These are phyloP conservation scores for Neurospora tetrasperma DNA, from an alignment of 495 filamentous ascomycete genomes.

Conservation along the genomic window DNA sequence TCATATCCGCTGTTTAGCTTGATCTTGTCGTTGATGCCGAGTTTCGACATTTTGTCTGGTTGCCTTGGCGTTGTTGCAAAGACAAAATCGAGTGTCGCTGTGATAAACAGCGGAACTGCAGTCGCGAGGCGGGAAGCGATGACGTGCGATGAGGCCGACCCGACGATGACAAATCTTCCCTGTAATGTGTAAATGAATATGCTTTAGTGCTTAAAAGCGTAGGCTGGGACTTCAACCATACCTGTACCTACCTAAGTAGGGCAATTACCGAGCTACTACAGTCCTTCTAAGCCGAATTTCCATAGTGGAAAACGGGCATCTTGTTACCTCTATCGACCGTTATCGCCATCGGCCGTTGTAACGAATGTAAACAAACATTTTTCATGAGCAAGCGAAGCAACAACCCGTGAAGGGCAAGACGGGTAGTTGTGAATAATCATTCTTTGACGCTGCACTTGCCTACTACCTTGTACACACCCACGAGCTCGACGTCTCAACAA, in stretches of 20 bases:
- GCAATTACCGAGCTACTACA: neutral
- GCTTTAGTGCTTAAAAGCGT: neutral
- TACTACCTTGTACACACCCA: neutral
- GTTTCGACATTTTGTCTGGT: conserved; percentile 39
- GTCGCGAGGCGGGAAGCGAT: neutral
- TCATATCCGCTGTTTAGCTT: conserved; percentile 68
- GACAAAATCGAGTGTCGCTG: neutral
- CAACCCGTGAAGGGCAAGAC: neutral
- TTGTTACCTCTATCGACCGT: neutral
- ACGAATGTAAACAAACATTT: neutral
- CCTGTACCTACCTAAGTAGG: neutral
- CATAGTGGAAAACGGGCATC: neutral
- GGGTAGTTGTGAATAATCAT: neutral
- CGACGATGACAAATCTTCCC: neutral
- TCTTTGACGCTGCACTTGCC: neutral
- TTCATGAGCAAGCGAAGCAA: neutral
- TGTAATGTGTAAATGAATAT: neutral
- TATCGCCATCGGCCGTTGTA: neutral
- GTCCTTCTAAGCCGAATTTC: neutral
- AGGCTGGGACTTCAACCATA: neutral
- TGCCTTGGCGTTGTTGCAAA: neutral
- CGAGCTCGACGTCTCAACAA: neutral
- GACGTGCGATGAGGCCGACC: neutral
- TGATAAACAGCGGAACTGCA: neutral
- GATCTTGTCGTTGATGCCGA: conserved; percentile 53